Evolutionary conservation across 805 yeast genomes (phyloP).

Genomic region (Wickerhamomyces mucosus): DNA sequence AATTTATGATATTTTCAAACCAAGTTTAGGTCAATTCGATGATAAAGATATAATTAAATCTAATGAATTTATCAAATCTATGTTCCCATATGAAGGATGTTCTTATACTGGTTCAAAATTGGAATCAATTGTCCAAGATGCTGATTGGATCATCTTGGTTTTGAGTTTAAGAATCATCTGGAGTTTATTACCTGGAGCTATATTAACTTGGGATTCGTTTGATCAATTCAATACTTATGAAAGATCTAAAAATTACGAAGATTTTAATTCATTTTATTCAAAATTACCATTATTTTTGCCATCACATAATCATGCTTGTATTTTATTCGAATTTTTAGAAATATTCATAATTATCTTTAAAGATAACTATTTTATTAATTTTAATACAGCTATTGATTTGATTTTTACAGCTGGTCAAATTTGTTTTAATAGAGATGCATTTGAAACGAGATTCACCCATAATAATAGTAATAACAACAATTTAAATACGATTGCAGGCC

Average conservation of each 20-base stretch:
- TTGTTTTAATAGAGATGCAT: slow-evolving; percentile 22
- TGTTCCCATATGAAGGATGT: slow-evolving; percentile 30
- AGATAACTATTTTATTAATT: slow-evolving; percentile 23
- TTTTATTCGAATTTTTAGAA: slow-evolving; percentile 28
- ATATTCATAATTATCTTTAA: slow-evolving; percentile 23
- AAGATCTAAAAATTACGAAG: slow-evolving; percentile 12
- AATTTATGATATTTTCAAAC: slow-evolving; percentile 25
- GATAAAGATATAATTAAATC: slow-evolving; percentile 21
- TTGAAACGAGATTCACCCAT: slow-evolving; percentile 4
- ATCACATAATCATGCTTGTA: slow-evolving; percentile 25
- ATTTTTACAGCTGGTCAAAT: slow-evolving; percentile 28
- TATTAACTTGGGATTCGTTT: slow-evolving; percentile 27
- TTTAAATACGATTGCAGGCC: no score
- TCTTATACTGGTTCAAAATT: slow-evolving; percentile 24
- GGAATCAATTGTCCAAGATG: slow-evolving; percentile 15
- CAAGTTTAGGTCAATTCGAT: slow-evolving; percentile 25
- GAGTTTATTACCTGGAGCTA: slow-evolving; percentile 25
- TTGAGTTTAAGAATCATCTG: slow-evolving; percentile 24
- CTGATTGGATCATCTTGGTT: slow-evolving; percentile 20
- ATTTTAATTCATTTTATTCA: slow-evolving; percentile 24
- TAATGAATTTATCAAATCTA: slow-evolving; percentile 17
- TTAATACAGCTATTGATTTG: slow-evolving; percentile 22
- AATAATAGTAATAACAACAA: slow-evolving; percentile 2
- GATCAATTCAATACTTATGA: slow-evolving; percentile 21
- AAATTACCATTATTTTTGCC: slow-evolving; percentile 25